phyloP scores from a whole-genome alignment of 2,329 filamentous ascomycete species.

The Microcyclospora tardicrescens region DNA sequence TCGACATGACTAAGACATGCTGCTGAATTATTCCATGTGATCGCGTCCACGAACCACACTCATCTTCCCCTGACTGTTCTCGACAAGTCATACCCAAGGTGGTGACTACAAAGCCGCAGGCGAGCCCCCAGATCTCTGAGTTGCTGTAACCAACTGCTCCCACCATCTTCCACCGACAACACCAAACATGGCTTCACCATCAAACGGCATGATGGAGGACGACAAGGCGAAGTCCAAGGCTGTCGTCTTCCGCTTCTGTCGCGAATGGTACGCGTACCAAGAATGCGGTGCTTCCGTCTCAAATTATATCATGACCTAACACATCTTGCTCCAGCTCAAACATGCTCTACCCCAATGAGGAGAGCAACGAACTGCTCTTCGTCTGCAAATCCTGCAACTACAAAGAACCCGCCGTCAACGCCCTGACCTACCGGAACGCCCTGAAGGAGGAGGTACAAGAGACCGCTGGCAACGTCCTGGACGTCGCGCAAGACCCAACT shows the following conservation, averaged over 20 bases:
- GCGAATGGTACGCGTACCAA: constrained; percentile 57
- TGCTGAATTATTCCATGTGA: too few species aligned
- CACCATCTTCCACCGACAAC: not conserved
- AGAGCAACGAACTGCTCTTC: constrained; percentile 81
- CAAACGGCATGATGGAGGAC: constrained; percentile 3
- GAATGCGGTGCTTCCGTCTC: not conserved
- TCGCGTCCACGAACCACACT: too few species aligned
- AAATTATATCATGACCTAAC: constrained; percentile 1
- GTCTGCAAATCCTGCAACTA: constrained; percentile 93
- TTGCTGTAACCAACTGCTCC: too few species aligned
- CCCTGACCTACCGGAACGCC: constrained; percentile 91
- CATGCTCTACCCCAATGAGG: constrained; percentile 94
- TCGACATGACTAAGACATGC: too few species aligned
- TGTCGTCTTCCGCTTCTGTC: constrained; percentile 95
- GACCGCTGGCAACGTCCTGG: constrained; percentile 92
- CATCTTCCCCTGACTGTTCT: too few species aligned
- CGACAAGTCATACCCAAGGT: too few species aligned
- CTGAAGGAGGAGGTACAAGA: constrained; percentile 85
- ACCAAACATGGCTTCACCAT: constrained; percentile 3
- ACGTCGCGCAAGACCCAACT: constrained; percentile 95
- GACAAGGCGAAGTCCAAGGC: constrained; percentile 45
- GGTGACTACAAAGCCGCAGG: too few species aligned
- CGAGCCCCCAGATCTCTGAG: too few species aligned
- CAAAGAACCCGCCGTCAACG: constrained; percentile 70
- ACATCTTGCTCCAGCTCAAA: constrained; percentile 53